These are phyloP conservation scores for Lentinus brumalis DNA, from an alignment of 768 basidiomycete species.

Conservation along the genomic window DNA sequence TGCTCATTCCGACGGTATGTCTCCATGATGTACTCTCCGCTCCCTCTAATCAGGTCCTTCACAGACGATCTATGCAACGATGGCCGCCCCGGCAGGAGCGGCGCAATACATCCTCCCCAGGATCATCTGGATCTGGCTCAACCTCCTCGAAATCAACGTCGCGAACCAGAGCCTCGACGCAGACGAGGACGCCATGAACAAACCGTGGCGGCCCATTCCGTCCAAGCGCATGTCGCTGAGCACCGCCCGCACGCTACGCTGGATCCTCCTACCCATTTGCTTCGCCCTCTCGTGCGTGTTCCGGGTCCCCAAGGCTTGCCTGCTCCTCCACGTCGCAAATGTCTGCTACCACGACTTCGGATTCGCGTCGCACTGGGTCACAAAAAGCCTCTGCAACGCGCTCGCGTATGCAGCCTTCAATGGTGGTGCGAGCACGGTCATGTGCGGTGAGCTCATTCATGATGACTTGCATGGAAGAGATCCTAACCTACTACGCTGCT, in stretches of 20 bases:
- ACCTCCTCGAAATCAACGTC: slow-evolving; percentile 32
- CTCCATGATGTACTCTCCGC: too few species aligned
- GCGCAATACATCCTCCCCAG: slow-evolving; percentile 8
- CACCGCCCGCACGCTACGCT: slow-evolving; percentile 28
- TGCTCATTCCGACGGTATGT: too few species aligned
- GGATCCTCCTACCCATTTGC: slow-evolving; percentile 31
- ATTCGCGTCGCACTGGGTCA: slow-evolving; percentile 7
- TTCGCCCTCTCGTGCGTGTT: slow-evolving; percentile 24
- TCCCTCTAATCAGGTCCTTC: too few species aligned
- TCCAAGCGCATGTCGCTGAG: slow-evolving; percentile 29
- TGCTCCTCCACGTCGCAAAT: slow-evolving; percentile 23
- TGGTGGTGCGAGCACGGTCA: background rate
- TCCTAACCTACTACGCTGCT: too few species aligned
- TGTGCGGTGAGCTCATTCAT: slow-evolving; percentile 4
- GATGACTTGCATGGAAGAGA: too few species aligned
- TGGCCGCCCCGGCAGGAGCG: slow-evolving; percentile 16
- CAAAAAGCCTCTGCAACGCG: slow-evolving; percentile 11
- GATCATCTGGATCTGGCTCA: slow-evolving; percentile 35
- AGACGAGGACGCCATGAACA: slow-evolving; percentile 33
- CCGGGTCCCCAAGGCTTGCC: slow-evolving; percentile 18
- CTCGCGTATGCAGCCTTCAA: slow-evolving; percentile 7
- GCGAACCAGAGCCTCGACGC: slow-evolving; percentile 33
- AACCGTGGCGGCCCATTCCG: slow-evolving; percentile 36
- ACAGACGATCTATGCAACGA: slow-evolving; percentile 16
- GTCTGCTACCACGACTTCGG: slow-evolving; percentile 31